phyloP scores from a whole-genome alignment of 352 stramenopile species.

The Plasmopara muralis region DNA sequence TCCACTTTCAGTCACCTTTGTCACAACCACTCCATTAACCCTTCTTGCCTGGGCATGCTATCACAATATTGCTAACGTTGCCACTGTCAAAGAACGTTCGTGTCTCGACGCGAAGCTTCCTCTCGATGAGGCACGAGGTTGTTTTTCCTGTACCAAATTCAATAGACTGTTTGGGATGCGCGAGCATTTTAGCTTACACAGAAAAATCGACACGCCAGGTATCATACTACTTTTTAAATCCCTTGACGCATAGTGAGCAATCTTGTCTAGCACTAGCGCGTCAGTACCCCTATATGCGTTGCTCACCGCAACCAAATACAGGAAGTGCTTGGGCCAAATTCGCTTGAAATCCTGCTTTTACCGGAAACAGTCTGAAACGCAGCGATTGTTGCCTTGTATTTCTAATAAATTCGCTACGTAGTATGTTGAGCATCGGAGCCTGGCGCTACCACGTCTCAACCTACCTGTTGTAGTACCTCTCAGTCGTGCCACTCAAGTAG shows the following conservation, averaged over 20 bases:
- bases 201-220: not conserved
- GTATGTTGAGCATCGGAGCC: not conserved
- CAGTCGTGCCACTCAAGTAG: too few species aligned
- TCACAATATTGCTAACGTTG: too few species aligned
- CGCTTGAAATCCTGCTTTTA: not conserved
- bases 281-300: not conserved
- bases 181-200: not conserved
- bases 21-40: too few species aligned
- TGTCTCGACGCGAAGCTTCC: too few species aligned
- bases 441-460: not conserved
- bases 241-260: not conserved
- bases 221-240: too few species aligned
- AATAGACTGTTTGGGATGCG: not conserved
- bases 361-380: not conserved
- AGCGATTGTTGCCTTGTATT: not conserved
- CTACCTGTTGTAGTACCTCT: slow-evolving; percentile 9
- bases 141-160: not conserved
- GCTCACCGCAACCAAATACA: not conserved
- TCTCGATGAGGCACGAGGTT: too few species aligned
- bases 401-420: not conserved
- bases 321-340: not conserved
- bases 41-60: too few species aligned
- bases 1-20: too few species aligned
- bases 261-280: not conserved
- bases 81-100: too few species aligned